phyloP scores from a whole-genome alignment of 192 early-diverging fungal species.

The Phycomyces nitens region DNA sequence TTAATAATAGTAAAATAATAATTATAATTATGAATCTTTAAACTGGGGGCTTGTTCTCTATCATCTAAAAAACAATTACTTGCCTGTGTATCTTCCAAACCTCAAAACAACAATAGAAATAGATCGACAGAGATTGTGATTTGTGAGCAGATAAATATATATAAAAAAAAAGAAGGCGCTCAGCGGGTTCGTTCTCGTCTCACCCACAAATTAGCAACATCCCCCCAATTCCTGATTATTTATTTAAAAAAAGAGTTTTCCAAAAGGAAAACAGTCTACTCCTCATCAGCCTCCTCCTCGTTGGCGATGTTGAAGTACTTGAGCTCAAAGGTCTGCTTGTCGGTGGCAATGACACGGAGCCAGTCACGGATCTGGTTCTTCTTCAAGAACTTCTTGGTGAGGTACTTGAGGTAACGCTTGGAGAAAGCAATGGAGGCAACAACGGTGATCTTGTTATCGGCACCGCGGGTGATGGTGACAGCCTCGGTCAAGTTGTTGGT shows the following conservation, averaged over 20 bases:
- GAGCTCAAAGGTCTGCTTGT: constrained; percentile 92
- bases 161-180: constrained; percentile 10
- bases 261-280: constrained; percentile 36
- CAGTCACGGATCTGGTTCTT: constrained; percentile 98
- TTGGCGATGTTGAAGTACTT: constrained; percentile 91
- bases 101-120: no score
- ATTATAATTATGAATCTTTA: no score
- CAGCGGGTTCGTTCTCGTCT: constrained; percentile 18
- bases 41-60: no score
- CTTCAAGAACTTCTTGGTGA: constrained; percentile 99
- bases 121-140: constrained; percentile 7
- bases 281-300: constrained; percentile 73
- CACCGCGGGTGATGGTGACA: constrained; percentile 77
- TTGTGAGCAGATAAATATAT: constrained; percentile 5
- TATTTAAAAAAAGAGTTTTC: constrained; percentile 14
- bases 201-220: constrained; percentile 3
- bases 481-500: constrained; percentile 90
- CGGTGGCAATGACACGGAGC: constrained; percentile 90
- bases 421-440: constrained; percentile 76
- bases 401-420: constrained; percentile 99
- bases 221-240: not conserved
- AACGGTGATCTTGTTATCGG: constrained; percentile 74
- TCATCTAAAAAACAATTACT: no score
- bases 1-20: no score
- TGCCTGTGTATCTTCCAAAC: no score